Evolutionary conservation across 495 filamentous ascomycete genomes (phyloP).

Genomic region (Penicillium cosmopolitanum): DNA sequence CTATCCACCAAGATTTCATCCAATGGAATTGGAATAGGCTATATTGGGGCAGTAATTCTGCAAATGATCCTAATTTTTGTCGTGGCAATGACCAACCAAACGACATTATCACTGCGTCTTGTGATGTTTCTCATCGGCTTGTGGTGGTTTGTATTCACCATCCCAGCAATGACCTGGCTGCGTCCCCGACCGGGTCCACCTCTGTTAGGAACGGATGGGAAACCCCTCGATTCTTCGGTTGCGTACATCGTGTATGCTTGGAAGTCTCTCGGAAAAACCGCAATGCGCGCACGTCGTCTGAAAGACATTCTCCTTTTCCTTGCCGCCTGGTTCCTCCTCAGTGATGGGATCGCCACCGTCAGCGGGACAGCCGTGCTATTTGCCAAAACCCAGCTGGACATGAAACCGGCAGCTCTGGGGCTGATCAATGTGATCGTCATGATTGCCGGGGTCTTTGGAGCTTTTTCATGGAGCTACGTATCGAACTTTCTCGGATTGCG

Average conservation of each 20-base stretch:
- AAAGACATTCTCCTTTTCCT: slow-evolving; percentile 89
- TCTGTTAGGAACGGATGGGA: slow-evolving; percentile 47
- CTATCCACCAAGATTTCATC: slow-evolving; percentile 87
- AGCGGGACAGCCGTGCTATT: slow-evolving; percentile 95
- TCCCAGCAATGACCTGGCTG: slow-evolving; percentile 90
- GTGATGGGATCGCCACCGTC: slow-evolving; percentile 91
- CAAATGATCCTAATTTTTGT: slow-evolving; percentile 78
- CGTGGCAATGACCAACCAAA: slow-evolving; percentile 68
- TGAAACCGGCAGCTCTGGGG: slow-evolving; percentile 86
- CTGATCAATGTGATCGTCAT: slow-evolving; percentile 93
- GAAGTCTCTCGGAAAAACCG: slow-evolving; percentile 80
- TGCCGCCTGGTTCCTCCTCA: slow-evolving; percentile 90
- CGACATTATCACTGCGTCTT: slow-evolving; percentile 76
- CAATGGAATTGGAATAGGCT: slow-evolving; percentile 88
- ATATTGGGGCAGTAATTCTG: slow-evolving; percentile 78
- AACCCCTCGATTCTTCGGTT: slow-evolving; percentile 49
- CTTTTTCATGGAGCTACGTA: slow-evolving; percentile 85
- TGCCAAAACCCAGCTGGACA: slow-evolving; percentile 89
- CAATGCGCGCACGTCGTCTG: slow-evolving; percentile 75
- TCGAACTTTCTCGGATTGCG: slow-evolving; percentile 65
- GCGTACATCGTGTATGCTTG: slow-evolving; percentile 80
- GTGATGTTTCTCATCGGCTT: slow-evolving; percentile 83
- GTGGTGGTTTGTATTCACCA: slow-evolving; percentile 95
- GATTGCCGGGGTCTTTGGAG: slow-evolving; percentile 77
- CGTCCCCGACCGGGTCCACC: slow-evolving; percentile 88